Percentiles rank a stretch among this genome's conserved stretches.
phyloP scores from a whole-genome alignment of 2,329 filamentous ascomycete genomes.

The Penicillium concentricum region DNA sequence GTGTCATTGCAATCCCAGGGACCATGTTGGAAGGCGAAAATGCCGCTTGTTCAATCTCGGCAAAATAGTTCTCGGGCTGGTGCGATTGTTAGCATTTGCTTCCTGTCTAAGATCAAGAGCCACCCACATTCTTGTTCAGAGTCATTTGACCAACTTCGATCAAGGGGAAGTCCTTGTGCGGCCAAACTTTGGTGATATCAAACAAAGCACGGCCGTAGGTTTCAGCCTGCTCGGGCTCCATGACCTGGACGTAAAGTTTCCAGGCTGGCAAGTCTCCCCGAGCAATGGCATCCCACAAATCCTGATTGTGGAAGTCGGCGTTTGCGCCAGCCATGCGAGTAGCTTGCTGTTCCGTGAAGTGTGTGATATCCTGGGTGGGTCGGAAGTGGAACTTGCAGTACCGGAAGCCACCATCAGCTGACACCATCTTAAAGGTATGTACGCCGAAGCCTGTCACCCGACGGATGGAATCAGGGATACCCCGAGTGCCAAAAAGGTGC shows the following conservation, averaged over 20 bases:
- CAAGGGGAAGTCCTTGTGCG: slow-evolving; percentile 51
- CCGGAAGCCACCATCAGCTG: slow-evolving; percentile 51
- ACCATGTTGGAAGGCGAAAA: slow-evolving; percentile 65
- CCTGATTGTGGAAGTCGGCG: slow-evolving; percentile 59
- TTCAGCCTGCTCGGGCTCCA: slow-evolving; percentile 53
- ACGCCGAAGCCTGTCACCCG: slow-evolving; percentile 56
- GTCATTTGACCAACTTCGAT: slow-evolving; percentile 52
- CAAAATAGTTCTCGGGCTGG: slow-evolving; percentile 56
- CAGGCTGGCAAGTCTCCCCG: slow-evolving; percentile 58
- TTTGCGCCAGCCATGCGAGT: slow-evolving; percentile 52
- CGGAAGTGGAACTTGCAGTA: slow-evolving; percentile 63
- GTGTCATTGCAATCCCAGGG: slow-evolving; percentile 60
- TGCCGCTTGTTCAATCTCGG: slow-evolving; percentile 65
- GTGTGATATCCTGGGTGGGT: slow-evolving; percentile 56
- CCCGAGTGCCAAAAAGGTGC: slow-evolving; percentile 61
- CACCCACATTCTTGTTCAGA: slow-evolving; percentile 50
- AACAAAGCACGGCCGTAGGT: slow-evolving; percentile 53
- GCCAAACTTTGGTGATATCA: slow-evolving; percentile 58
- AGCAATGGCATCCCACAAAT: slow-evolving; percentile 61
- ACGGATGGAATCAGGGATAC: slow-evolving; percentile 43
- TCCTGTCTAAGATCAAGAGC: background rate
- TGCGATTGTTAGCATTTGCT: slow-evolving; percentile 4
- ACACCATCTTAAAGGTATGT: slow-evolving; percentile 34
- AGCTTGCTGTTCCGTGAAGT: slow-evolving; percentile 55
- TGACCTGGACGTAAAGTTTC: slow-evolving; percentile 56